Evolutionary conservation across 306 rosid genomes (phyloP), one percentile per base, ranked within the genome.

Genomic region (Sechiopsis laciniata): DNA sequence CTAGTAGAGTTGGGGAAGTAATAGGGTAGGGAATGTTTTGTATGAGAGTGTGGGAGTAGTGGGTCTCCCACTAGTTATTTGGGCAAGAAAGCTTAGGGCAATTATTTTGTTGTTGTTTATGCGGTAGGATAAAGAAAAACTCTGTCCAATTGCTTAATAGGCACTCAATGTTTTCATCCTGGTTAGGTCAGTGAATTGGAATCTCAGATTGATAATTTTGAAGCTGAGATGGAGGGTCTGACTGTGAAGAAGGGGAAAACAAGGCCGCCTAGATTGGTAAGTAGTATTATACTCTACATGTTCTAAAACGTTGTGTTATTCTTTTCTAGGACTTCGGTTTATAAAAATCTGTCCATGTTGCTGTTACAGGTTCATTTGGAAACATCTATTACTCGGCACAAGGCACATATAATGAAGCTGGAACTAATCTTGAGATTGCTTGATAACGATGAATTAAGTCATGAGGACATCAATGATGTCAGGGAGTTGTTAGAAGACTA

Each of bases 221-320:
- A 94, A 85, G 98, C 98, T 29, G 98, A 94, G 87, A 59, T 94
- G 45, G 98, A 94, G 83, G 98, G 98, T 66, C 86, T 94, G 75
- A 72, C 96, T 53, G 95, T 90, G 77, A 94, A 85, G 83, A 94
- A 94, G 80, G 98, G 98, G 71, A 94, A 94, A 81, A 75, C 75
- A 76, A 85, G 95, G 72, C 98, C 98, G 10, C 91, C 97, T 48
- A 87, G 98, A 84, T 78, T 94, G 98, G 98, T 94, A 84, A 76
- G 88, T 75, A 75, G 87, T 75, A 68, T 42, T 58, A 40, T n/a
- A 48, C 59, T 67, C n/a, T 46, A n/a, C 4, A 29, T 12, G 22
- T 82, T 67, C 46, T 26, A 32, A 76, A 63, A 60, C 65, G 64
- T 73, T 74, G 55, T 65, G 40, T 65, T 58, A 74, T 80, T 80